phyloP scores from a whole-genome alignment of 768 basidiomycete genomes.

The Phlegmacium glaucopus region DNA sequence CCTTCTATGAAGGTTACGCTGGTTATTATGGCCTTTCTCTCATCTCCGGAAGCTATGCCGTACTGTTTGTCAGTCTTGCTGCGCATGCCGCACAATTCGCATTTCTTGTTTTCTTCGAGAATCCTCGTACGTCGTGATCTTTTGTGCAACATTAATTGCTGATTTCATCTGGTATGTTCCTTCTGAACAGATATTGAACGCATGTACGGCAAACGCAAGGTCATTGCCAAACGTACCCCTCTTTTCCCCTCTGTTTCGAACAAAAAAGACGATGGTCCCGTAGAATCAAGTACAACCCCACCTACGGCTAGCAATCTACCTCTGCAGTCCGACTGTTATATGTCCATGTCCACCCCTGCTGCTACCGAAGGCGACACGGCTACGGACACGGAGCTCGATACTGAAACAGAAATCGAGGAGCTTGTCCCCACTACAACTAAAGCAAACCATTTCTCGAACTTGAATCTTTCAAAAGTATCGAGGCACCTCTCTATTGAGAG shows the following conservation, averaged over 20 bases:
- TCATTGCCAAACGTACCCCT: slow-evolving; percentile 82
- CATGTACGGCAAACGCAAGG: slow-evolving; percentile 89
- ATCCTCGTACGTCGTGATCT: slow-evolving; percentile 70
- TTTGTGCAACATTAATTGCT: slow-evolving; percentile 1
- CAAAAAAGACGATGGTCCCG: slow-evolving; percentile 9
- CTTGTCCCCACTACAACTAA: slow-evolving; percentile 14
- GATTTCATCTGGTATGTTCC: too few relatives aligned
- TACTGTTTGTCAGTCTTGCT: slow-evolving; percentile 89
- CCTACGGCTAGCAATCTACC: slow-evolving; percentile 12
- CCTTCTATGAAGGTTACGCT: slow-evolving; percentile 64
- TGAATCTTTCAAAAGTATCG: slow-evolving; percentile 15
- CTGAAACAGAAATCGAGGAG: slow-evolving; percentile 55
- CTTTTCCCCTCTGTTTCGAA: slow-evolving; percentile 27
- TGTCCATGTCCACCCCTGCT: slow-evolving; percentile 54
- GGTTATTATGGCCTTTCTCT: slow-evolving; percentile 96
- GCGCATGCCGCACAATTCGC: slow-evolving; percentile 96
- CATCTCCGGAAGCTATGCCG: slow-evolving; percentile 83
- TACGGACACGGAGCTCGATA: slow-evolving; percentile 68
- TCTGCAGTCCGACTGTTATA: slow-evolving; percentile 22
- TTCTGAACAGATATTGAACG: slow-evolving; percentile 78
- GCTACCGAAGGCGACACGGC: slow-evolving; percentile 72
- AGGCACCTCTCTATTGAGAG: slow-evolving; percentile 36
- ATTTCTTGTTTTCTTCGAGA: slow-evolving; percentile 94
- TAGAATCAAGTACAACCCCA: slow-evolving; percentile 10
- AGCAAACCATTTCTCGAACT: slow-evolving; percentile 10